phyloP scores from a whole-genome alignment of 306 rosid species.

The Corylus avellana region DNA sequence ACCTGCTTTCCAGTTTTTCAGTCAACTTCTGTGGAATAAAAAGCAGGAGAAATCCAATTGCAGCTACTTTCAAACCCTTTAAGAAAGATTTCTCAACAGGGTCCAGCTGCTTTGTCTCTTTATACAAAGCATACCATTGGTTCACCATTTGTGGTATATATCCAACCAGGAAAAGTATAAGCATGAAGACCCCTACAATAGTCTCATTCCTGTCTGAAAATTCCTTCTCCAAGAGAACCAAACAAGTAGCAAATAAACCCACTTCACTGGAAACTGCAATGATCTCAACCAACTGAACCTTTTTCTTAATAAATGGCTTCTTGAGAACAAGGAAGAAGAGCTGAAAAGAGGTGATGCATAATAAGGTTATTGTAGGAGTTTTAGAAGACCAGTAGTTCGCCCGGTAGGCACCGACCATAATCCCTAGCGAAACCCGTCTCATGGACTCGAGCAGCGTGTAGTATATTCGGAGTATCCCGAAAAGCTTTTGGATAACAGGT shows the following conservation, averaged over 20 bases:
- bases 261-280: constrained; percentile 63
- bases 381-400: constrained; percentile 41
- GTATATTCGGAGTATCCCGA: constrained; percentile 91
- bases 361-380: constrained; percentile 47
- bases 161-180: constrained; percentile 60
- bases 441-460: constrained; percentile 65
- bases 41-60: constrained; percentile 54
- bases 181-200: constrained; percentile 57
- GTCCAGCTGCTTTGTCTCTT: constrained; percentile 62
- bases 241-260: constrained; percentile 49
- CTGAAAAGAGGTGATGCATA: constrained; percentile 68
- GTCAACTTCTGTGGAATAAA: constrained; percentile 58
- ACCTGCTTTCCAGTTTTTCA: constrained; percentile 52
- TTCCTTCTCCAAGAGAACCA: constrained; percentile 47
- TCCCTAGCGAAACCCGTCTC: constrained; percentile 59
- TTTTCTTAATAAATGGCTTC: constrained; percentile 93
- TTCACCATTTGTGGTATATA: constrained; percentile 56
- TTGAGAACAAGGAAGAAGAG: constrained; percentile 84
- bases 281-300: constrained; percentile 82
- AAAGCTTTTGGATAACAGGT: constrained; percentile 83
- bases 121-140: constrained; percentile 79
- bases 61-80: constrained; percentile 60
- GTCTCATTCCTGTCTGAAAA: constrained; percentile 43
- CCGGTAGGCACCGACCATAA: constrained; percentile 62
- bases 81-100: constrained; percentile 53